Evolutionary conservation across 2,329 filamentous ascomycete genomes (phyloP).

Genomic region (Colletotrichum horii): DNA sequence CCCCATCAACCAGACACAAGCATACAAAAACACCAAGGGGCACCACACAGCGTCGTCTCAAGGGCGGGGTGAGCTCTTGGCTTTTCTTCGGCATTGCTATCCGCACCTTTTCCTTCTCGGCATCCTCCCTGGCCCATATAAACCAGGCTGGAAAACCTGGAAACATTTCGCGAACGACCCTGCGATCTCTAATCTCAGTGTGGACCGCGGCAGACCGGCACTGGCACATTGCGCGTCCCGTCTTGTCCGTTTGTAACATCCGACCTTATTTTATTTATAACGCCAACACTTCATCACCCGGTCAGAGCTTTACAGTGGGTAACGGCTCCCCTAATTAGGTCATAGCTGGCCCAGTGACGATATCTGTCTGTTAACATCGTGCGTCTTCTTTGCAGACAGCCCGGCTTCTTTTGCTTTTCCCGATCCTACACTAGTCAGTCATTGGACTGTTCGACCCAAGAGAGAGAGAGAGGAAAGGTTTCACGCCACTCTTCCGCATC

Average conservation of each 20-base stretch:
- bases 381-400: neutral
- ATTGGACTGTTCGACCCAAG: neutral
- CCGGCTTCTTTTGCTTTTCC: neutral
- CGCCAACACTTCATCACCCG: neutral
- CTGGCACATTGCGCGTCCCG: constrained; percentile 4
- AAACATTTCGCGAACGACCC: neutral
- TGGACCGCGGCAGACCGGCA: constrained; percentile 10
- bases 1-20: neutral
- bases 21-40: neutral
- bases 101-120: neutral
- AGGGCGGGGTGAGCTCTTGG: neutral
- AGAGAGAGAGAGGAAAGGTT: neutral
- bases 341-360: neutral
- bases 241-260: neutral
- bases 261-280: neutral
- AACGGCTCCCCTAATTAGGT: neutral
- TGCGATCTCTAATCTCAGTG: neutral
- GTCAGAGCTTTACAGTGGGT: neutral
- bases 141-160: constrained; percentile 12
- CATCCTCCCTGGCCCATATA: constrained; percentile 9
- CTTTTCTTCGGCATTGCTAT: constrained; percentile 10
- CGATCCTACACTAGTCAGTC: neutral
- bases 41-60: neutral
- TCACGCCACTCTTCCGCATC: neutral
- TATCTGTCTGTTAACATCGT: neutral